Conservation (phyloP, 176 grass and related monocot species). For the Raddia distichophylla region DNA sequence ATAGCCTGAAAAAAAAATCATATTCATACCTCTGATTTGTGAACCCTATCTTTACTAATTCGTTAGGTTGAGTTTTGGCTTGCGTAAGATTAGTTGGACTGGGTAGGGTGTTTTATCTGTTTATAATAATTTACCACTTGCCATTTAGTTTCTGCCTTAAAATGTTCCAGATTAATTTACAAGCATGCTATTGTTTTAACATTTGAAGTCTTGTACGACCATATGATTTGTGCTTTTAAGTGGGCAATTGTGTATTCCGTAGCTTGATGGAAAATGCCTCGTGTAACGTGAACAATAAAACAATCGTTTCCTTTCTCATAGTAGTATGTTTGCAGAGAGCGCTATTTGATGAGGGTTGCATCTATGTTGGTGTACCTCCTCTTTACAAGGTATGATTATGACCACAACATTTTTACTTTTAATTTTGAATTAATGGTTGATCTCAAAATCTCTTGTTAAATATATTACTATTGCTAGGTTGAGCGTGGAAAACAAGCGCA, state of each 20-base stretch:
- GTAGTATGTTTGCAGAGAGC: constrained; percentile 71
- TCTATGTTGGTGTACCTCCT: constrained; percentile 96
- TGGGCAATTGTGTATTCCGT: neutral
- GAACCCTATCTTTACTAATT: neutral
- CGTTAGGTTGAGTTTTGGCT: neutral
- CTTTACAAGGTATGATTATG: constrained; percentile 79
- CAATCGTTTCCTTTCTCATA: constrained; percentile 22
- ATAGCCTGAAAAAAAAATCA: too few relatives aligned
- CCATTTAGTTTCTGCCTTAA: neutral
- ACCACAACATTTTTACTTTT: neutral
- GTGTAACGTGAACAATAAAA: constrained; percentile 16
- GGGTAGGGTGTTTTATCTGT: neutral
- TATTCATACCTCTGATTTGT: too few relatives aligned
- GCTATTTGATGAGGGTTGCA: constrained; percentile 95
- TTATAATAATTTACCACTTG: neutral
- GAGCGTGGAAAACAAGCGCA: constrained; percentile 92
- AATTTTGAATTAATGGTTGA: constrained; percentile 9
- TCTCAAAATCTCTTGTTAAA: constrained; percentile 24
- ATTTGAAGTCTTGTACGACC: constrained; percentile 8
- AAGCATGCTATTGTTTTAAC: constrained; percentile 13
- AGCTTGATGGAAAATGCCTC: constrained; percentile 11
- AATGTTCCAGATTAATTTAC: neutral
- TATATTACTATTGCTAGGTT: constrained; percentile 58
- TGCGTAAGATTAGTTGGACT: constrained; percentile 28
- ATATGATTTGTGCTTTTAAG: constrained; percentile 2